Percentiles rank a stretch among this genome's conserved stretches.
These are phyloP conservation scores for Phytopythium helicoides DNA, from an alignment of 352 stramenopile genomes.

Conservation along the genomic window DNA sequence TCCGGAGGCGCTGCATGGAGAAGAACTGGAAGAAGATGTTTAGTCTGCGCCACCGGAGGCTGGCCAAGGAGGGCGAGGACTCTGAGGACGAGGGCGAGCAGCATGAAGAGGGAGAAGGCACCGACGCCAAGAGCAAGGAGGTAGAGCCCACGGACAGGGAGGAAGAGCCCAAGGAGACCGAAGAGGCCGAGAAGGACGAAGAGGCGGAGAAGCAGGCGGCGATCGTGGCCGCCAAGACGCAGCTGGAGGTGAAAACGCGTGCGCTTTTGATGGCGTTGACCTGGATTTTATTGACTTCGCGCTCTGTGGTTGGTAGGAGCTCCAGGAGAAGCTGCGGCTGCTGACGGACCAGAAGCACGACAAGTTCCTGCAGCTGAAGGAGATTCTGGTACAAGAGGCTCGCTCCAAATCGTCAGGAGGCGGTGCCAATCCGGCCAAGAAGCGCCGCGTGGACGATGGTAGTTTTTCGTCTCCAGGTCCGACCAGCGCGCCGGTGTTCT, in stretches of 20 bases:
- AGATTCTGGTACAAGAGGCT: constrained; percentile 69
- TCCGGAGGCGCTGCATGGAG: constrained; percentile 62
- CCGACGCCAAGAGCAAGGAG: too few relatives aligned
- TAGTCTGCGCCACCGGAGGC: constrained; percentile 37
- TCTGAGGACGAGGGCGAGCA: constrained; percentile 1
- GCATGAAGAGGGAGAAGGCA: constrained; percentile 14
- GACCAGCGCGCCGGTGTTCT: too few relatives aligned
- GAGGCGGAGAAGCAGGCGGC: constrained; percentile 20
- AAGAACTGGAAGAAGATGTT: constrained; percentile 85
- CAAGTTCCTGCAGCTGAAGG: constrained; percentile 74
- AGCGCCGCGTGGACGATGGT: constrained; percentile 28
- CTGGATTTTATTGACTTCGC: too few relatives aligned
- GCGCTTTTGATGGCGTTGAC: too few relatives aligned
- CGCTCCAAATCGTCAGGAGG: constrained; percentile 32
- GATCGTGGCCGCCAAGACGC: constrained; percentile 19
- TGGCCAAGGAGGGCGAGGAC: constrained; percentile 17
- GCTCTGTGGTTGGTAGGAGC: too few relatives aligned
- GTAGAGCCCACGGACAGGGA: not conserved
- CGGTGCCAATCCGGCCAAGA: constrained; percentile 14
- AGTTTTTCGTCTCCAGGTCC: not conserved
- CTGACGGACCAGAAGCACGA: constrained; percentile 69
- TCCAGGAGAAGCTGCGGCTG: constrained; percentile 44
- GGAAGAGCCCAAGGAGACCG: not conserved
- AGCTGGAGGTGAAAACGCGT: constrained; percentile 18
- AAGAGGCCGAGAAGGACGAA: constrained; percentile 18